phyloP scores from a whole-genome alignment of 2,329 filamentous ascomycete species.

The Penicillium sp. region DNA sequence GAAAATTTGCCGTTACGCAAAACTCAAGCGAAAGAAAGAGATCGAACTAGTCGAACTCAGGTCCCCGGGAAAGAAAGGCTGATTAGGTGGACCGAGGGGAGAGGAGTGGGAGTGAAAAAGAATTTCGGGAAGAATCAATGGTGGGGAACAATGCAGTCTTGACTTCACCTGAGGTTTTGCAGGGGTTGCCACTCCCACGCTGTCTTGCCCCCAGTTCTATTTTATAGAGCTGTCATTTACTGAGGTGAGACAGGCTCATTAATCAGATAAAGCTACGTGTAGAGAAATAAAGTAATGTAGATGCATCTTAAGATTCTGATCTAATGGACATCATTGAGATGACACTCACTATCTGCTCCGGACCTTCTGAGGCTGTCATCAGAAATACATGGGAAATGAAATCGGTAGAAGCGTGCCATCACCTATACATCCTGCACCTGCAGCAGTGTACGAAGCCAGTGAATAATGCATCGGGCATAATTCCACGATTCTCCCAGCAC shows the following conservation, averaged over 20 bases:
- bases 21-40: slow-evolving; percentile 6
- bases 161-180: slow-evolving; percentile 14
- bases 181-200: slow-evolving; percentile 9
- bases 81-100: slow-evolving; percentile 16
- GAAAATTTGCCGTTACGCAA: slow-evolving; percentile 4
- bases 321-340: too few relatives aligned
- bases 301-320: too few relatives aligned
- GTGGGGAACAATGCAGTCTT: slow-evolving; percentile 21
- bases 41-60: slow-evolving; percentile 4
- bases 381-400: background rate
- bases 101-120: slow-evolving; percentile 19
- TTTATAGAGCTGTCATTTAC: too few relatives aligned
- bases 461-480: slow-evolving; percentile 28
- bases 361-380: background rate
- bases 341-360: too few relatives aligned
- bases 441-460: slow-evolving; percentile 35
- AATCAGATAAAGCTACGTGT: too few relatives aligned
- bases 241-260: too few relatives aligned
- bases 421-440: slow-evolving; percentile 17
- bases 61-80: slow-evolving; percentile 23
- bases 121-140: slow-evolving; percentile 26
- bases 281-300: too few relatives aligned
- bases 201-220: background rate
- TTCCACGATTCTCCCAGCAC: slow-evolving; percentile 41
- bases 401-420: background rate